Base-by-base conservation (phyloP, 1,284 basidiomycete species). In the Rhodotorula sp. region DNA sequence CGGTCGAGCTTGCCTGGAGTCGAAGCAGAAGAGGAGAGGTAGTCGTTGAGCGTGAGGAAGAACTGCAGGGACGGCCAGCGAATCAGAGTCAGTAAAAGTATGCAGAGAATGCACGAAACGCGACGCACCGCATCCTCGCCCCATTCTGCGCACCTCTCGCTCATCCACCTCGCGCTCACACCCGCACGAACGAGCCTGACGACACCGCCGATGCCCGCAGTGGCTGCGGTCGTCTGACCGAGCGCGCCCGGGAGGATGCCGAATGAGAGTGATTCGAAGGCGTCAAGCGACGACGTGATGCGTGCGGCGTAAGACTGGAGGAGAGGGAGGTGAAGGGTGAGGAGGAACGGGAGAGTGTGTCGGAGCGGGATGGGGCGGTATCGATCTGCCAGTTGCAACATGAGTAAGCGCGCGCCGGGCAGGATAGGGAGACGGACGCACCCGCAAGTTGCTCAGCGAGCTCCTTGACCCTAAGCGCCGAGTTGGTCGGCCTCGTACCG, bases 191-290 rank as follows among this genome's bases (percentile, higher is more conserved):
- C 87, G 44, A 96, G 81, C 60, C 91, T 84, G 75, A 89, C 87
- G 16, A 89, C 84, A 11, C 92, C 94, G 61, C 89, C 88, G 6
- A 89, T 84, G 2, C 92, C 92, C 48, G 86, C 86, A 73, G 60
- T 81, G 81, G 57, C 87, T 83, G 22, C 81, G 78, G 16, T 81
- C 75, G 94, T 83, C 8, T 90, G 91, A 8, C 94, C 95, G 0
- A 95, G 94, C 10, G 98, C 92, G 5, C 89, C 90, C 8, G 93
- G 88, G 40, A 94, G 86, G 75, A 99, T 88, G 0, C 89, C 87
- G 26, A 89, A 91, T 1, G 92, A 91, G 6, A 96, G 82, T 0
- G 88, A 89, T 80, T 98, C 95, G 76, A 97, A 97, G 0, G 94
- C 94, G 76, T 97, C 93, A 16, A 98, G 82, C 5, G 92, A 92